A percentile compares a stretch with the other conserved stretches of the same genome.
Conservation (phyloP, 2,329 filamentous ascomycete genomes). For the Ophiostoma ulmi region DNA sequence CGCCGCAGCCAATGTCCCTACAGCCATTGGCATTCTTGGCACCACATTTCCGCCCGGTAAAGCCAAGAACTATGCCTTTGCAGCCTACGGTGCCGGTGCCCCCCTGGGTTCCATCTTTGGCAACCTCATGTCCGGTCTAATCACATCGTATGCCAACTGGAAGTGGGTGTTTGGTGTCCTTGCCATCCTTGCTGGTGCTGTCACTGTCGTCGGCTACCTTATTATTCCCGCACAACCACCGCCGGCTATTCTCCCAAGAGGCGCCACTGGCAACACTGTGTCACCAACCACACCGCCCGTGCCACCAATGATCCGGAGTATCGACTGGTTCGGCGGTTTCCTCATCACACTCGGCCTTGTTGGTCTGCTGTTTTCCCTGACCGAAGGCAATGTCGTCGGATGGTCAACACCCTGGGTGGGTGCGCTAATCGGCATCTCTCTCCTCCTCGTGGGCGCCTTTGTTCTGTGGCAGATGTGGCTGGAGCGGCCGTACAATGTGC, state of each 20-base stretch:
- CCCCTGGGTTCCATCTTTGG: constrained; percentile 61
- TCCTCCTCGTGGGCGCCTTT: constrained; percentile 53
- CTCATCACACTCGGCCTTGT: constrained; percentile 59
- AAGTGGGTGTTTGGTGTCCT: constrained; percentile 63
- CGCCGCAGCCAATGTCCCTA: constrained; percentile 64
- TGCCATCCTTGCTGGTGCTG: constrained; percentile 53
- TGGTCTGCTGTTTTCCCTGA: constrained; percentile 60
- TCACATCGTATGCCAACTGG: constrained; percentile 59
- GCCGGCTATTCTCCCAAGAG: neutral
- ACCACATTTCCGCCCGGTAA: constrained; percentile 62
- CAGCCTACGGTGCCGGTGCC: constrained; percentile 58
- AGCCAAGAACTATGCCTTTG: constrained; percentile 67
- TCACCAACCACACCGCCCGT: constrained; percentile 34
- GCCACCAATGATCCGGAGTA: constrained; percentile 29
- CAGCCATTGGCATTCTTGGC: constrained; percentile 64
- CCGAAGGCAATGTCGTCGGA: constrained; percentile 64
- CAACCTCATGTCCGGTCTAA: constrained; percentile 59
- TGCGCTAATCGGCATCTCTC: constrained; percentile 52
- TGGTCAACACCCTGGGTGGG: constrained; percentile 61
- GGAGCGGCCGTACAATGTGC: constrained; percentile 43
- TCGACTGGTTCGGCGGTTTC: constrained; percentile 63
- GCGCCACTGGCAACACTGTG: constrained; percentile 29
- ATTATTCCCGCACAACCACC: constrained; percentile 47
- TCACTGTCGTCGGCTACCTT: constrained; percentile 53
- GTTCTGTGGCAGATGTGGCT: constrained; percentile 57